Evolutionary conservation across 2,329 filamentous ascomycete species (phyloP).

Genomic region (Neofusicoccum umdonicola): DNA sequence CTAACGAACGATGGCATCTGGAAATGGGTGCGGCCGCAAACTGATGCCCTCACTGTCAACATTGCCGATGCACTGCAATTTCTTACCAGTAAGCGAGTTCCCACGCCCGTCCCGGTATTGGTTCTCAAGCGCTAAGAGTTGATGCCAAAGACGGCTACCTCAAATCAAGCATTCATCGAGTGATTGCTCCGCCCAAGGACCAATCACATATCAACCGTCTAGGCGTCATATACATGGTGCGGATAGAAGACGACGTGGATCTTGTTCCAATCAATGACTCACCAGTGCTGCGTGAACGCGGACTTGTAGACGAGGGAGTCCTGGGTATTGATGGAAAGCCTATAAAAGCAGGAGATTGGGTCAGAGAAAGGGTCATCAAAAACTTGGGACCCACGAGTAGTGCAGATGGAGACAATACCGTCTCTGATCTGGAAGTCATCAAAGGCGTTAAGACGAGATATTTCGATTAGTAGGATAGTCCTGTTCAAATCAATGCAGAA

Average conservation of each 20-base stretch:
- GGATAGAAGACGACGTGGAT: slow-evolving; percentile 37
- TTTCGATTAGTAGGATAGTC: too few species aligned
- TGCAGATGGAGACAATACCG: too few species aligned
- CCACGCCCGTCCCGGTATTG: too few species aligned
- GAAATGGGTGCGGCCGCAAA: slow-evolving; percentile 27
- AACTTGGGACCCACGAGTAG: too few species aligned
- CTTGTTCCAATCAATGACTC: slow-evolving; percentile 36
- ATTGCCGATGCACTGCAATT: slow-evolving; percentile 18
- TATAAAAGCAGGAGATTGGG: background rate
- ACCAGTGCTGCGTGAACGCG: slow-evolving; percentile 33
- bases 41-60: slow-evolving; percentile 28
- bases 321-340: background rate
- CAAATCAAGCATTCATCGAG: slow-evolving; percentile 33
- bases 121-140: too few species aligned
- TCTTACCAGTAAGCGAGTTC: background rate
- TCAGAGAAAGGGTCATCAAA: too few species aligned
- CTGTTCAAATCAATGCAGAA: too few species aligned
- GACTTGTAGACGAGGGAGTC: slow-evolving; percentile 12
- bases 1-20: slow-evolving; percentile 24
- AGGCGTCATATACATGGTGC: slow-evolving; percentile 42
- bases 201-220: slow-evolving; percentile 39
- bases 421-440: too few species aligned
- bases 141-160: slow-evolving; percentile 24
- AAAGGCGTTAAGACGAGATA: too few species aligned
- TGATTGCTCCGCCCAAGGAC: slow-evolving; percentile 33